Percentiles rank a stretch among this genome's conserved stretches.
Conservation (phyloP, 2,329 filamentous ascomycete genomes). For the Corinectria fuckeliana region DNA sequence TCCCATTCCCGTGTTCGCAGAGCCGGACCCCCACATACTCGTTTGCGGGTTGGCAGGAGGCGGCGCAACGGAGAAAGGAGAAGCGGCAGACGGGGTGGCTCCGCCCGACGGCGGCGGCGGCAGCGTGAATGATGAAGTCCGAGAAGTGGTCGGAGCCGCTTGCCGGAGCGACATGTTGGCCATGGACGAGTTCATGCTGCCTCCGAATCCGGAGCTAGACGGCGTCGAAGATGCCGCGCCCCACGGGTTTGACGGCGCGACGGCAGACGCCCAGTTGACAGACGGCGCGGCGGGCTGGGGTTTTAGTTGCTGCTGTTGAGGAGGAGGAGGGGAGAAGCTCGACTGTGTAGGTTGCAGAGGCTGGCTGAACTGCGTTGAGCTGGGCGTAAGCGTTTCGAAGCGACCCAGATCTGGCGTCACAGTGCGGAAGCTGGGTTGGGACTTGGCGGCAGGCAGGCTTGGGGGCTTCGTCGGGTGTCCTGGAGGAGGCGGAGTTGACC, state of each 20-base stretch:
- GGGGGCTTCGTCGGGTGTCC: conserved; percentile 42
- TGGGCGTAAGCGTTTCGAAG: conserved; percentile 63
- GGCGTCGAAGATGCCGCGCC: conserved; percentile 44
- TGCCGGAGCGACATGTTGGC: conserved; percentile 56
- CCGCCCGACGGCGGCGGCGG: conserved; percentile 61
- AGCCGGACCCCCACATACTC: conserved; percentile 35
- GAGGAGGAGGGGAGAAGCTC: conserved; percentile 37
- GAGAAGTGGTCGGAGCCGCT: conserved; percentile 45
- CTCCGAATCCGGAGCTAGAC: conserved; percentile 43
- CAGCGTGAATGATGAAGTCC: conserved; percentile 61
- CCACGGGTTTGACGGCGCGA: conserved; percentile 56
- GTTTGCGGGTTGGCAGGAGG: conserved; percentile 46
- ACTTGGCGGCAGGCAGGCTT: conserved; percentile 44
- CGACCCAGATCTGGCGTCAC: conserved; percentile 64
- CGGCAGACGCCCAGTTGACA: conserved; percentile 58
- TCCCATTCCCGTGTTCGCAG: conserved; percentile 17
- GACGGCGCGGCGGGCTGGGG: conserved; percentile 44
- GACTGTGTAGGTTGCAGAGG: conserved; percentile 57
- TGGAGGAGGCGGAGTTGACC: conserved; percentile 64
- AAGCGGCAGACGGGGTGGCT: conserved; percentile 36
- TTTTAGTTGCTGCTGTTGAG: conserved; percentile 28
- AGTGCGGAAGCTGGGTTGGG: conserved; percentile 56
- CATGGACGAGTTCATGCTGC: conserved; percentile 53
- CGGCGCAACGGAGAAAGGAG: conserved; percentile 56
- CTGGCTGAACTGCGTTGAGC: conserved; percentile 68